phyloP scores from a whole-genome alignment of 1,284 basidiomycete genomes.

The Trichosporon asahii region DNA sequence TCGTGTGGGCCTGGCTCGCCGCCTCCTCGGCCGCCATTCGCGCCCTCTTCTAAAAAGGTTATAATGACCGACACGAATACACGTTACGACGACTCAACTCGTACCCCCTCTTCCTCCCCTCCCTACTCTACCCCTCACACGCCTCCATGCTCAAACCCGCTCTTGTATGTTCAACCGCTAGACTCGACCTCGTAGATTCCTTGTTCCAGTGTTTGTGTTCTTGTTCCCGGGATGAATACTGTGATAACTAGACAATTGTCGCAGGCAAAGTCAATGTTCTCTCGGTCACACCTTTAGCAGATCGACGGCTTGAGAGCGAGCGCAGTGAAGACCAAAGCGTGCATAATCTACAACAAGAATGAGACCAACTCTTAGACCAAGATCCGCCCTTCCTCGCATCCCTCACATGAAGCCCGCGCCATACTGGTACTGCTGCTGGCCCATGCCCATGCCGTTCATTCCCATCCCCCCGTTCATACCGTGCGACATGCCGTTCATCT shows the following conservation, averaged over 20 bases:
- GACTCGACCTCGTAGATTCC: background rate
- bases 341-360: constrained; percentile 4
- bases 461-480: background rate
- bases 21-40: constrained; percentile 27
- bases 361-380: background rate
- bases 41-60: background rate
- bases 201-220: constrained; percentile 8
- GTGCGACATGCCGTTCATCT: background rate
- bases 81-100: background rate
- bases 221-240: constrained; percentile 13
- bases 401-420: background rate
- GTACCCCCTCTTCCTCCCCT: background rate
- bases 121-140: no score
- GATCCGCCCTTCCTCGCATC: background rate
- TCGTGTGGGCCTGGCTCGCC: constrained; percentile 60
- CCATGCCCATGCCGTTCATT: background rate
- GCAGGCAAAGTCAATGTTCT: no score
- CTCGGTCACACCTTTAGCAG: no score
- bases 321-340: background rate
- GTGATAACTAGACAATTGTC: background rate
- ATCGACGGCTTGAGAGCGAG: no score
- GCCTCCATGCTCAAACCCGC: no score
- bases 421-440: background rate
- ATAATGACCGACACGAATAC: background rate
- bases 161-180: background rate